Conservation (phyloP, 177 flowering plant species). For the Vitis hybrid region DNA sequence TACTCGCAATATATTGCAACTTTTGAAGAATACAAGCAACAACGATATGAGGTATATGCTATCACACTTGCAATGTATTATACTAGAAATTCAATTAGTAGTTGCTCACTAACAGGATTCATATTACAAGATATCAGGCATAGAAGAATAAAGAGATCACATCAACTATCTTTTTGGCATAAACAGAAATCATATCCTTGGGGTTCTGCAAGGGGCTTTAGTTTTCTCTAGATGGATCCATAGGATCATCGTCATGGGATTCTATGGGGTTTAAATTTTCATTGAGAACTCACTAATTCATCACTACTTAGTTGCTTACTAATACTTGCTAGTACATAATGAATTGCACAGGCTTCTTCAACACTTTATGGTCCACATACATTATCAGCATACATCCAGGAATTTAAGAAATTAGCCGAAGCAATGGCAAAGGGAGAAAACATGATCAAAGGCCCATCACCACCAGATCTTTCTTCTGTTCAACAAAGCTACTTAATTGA, state of each 20-base stretch:
- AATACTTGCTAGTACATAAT: background rate
- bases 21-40: conserved; percentile 58
- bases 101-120: no score
- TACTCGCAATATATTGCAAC: conserved; percentile 65
- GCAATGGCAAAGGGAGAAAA: conserved; percentile 49
- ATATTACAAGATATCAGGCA: no score
- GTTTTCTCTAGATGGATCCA: no score
- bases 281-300: background rate
- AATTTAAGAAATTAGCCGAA: conserved; percentile 52
- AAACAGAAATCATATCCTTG: no score
- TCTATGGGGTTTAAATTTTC: background rate
- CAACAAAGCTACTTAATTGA: conserved; percentile 26
- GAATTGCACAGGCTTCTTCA: conserved; percentile 49
- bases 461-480: conserved; percentile 52
- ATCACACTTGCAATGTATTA: background rate
- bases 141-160: no score
- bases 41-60: conserved; percentile 50
- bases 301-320: no score
- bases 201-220: no score
- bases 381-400: conserved; percentile 61
- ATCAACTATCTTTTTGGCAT: no score
- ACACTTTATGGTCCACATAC: conserved; percentile 68
- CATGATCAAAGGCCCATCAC: conserved; percentile 20
- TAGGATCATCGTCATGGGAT: background rate
- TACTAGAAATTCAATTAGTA: background rate